phyloP scores from a whole-genome alignment of 352 stramenopile species.

The Lagenidium sp. region DNA sequence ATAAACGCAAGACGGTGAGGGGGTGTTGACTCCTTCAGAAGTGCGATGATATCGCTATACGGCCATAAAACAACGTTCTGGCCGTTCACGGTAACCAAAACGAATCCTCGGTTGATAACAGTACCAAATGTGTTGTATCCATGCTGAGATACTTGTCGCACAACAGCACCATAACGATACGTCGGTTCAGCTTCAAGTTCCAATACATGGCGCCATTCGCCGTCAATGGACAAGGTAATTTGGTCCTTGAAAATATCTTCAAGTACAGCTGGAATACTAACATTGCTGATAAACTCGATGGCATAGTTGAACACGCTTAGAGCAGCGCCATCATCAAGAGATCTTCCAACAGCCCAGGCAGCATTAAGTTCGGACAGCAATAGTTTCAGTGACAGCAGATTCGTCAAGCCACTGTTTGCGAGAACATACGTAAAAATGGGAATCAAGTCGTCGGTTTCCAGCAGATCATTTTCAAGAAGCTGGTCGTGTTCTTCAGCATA shows the following conservation, averaged over 20 bases:
- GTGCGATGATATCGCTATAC: slow-evolving; percentile 51
- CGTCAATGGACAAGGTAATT: slow-evolving; percentile 83
- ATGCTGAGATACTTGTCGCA: slow-evolving; percentile 70
- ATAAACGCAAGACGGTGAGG: slow-evolving; percentile 81
- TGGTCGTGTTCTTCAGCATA: slow-evolving; percentile 70
- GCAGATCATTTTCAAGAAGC: slow-evolving; percentile 30
- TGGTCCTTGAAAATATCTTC: slow-evolving; percentile 89
- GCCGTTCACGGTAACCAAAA: slow-evolving; percentile 80
- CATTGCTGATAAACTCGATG: slow-evolving; percentile 79
- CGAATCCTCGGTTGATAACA: slow-evolving; percentile 65
- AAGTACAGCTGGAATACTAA: slow-evolving; percentile 78
- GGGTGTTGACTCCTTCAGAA: slow-evolving; percentile 56
- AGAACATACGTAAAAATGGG: slow-evolving; percentile 88
- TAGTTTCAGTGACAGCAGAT: slow-evolving; percentile 71
- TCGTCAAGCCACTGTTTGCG: slow-evolving; percentile 79
- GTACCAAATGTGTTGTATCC: slow-evolving; percentile 60
- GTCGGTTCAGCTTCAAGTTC: slow-evolving; percentile 79
- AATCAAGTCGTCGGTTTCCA: slow-evolving; percentile 82
- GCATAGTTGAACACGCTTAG: slow-evolving; percentile 72
- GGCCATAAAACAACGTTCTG: slow-evolving; percentile 85
- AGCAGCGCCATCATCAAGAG: slow-evolving; percentile 50
- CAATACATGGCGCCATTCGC: slow-evolving; percentile 70
- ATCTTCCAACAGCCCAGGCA: slow-evolving; percentile 48
- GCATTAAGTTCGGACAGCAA: slow-evolving; percentile 70
- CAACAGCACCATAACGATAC: slow-evolving; percentile 75